Conservation (phyloP, 164 flowering plant species). For the Vitis labrusca region DNA sequence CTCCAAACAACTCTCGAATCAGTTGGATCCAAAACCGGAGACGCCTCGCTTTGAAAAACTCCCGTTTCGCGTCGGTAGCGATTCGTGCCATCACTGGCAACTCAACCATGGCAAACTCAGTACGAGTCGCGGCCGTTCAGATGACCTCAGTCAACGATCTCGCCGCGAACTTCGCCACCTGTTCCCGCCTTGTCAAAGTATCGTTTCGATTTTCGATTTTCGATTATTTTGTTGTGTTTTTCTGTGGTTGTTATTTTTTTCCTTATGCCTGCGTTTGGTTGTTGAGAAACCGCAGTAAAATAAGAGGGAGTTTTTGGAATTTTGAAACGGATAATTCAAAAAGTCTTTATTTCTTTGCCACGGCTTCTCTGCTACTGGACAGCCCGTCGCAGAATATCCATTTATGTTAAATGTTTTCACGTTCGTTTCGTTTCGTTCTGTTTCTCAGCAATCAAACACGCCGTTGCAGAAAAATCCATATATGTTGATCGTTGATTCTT, state of each 20-base stretch:
- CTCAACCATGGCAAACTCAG: conserved; percentile 46
- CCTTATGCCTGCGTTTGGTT: not conserved
- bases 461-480: too few species aligned
- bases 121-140: conserved; percentile 87
- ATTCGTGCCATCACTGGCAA: conserved; percentile 11
- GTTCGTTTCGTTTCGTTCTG: too few species aligned
- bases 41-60: not conserved
- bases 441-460: too few species aligned
- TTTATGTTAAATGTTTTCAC: too few species aligned
- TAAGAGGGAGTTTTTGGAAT: too few species aligned
- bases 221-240: not conserved
- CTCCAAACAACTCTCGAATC: not conserved
- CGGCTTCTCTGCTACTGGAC: too few species aligned
- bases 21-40: conserved; percentile 2
- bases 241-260: not conserved
- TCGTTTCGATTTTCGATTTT: conserved; percentile 6
- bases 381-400: too few species aligned
- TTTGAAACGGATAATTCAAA: too few species aligned
- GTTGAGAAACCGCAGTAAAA: too few species aligned
- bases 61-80: not conserved
- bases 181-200: conserved; percentile 83
- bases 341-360: too few species aligned
- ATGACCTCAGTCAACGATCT: conserved; percentile 92
- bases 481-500: too few species aligned
- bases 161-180: conserved; percentile 70